Evolutionary conservation across 164 flowering plant species (phyloP).

Genomic region (Malania oleifera): DNA sequence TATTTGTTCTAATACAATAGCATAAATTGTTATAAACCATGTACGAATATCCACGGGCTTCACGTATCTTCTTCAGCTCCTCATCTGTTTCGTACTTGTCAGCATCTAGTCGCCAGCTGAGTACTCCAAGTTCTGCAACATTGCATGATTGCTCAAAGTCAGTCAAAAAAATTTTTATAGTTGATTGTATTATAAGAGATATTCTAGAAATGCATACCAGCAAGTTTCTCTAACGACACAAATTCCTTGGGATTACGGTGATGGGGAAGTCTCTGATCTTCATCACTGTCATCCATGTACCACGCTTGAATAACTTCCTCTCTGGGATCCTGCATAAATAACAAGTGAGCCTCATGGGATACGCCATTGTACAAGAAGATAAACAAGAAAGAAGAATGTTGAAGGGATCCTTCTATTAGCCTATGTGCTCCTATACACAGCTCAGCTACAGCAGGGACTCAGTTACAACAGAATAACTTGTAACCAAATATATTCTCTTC

Average conservation of each 20-base stretch:
- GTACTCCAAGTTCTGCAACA: slow-evolving; percentile 77
- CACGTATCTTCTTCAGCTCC: slow-evolving; percentile 86
- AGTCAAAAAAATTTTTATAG: neutral
- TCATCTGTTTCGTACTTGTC: slow-evolving; percentile 89
- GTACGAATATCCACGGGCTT: slow-evolving; percentile 81
- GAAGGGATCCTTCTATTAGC: no score
- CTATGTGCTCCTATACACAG: no score
- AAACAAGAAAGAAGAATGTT: no score
- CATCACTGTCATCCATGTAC: slow-evolving; percentile 95
- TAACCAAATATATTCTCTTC: no score
- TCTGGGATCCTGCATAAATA: slow-evolving; percentile 58
- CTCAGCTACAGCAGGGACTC: no score
- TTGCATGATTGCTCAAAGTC: slow-evolving; percentile 3
- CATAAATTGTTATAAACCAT: slow-evolving; percentile 36
- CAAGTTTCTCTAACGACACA: slow-evolving; percentile 74
- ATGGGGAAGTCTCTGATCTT: slow-evolving; percentile 93
- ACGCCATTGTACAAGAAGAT: no score
- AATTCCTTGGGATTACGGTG: slow-evolving; percentile 76
- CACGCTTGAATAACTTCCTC: slow-evolving; percentile 88
- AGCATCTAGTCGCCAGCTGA: slow-evolving; percentile 91
- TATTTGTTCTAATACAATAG: neutral
- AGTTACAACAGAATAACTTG: no score
- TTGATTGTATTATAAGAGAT: neutral
- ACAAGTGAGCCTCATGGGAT: no score
- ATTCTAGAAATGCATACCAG: slow-evolving; percentile 30